Evolutionary conservation across 139 green algal species (phyloP), one percentile per base, ranked within the genome.

Genomic region (Micractinium sp.): DNA sequence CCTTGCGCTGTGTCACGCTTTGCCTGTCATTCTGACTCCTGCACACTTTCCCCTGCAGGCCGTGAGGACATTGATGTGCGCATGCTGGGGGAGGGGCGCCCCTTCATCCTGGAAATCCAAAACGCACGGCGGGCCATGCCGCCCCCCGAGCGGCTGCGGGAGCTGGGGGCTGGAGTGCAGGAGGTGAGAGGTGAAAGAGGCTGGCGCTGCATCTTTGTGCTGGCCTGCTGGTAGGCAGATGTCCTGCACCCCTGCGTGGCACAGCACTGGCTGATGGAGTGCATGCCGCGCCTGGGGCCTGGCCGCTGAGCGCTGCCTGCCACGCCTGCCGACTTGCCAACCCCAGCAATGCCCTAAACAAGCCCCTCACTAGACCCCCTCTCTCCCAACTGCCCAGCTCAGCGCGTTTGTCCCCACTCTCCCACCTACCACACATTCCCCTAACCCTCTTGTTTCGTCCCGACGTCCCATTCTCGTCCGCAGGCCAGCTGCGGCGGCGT

Each of bases 1-100:
- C 47, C 47, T 56, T 56, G 9, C 47, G 47, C 47, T 56, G 47
- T 12, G 2, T 71, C 63, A 71, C 63, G 20, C 63, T 71, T 25
- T 29, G 63, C 63, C 63, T 23, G 63, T 2, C 63, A 71, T 2
- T 9, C 47, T 56, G 47, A n/a, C 66, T 2, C 23, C 20, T 33
- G 67, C 5, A 66, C 60, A 31, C 16, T 29, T n/a, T 20, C 20
- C 33, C 19, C 83, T 85, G 91, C 95, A 82, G 97, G 97, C 7
- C 89, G 97, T 15, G 97, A 99, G 91, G 97, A 99, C 92, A 92
- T 96, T 16, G 96, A 99, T 85, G 97, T 98, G 63, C 94, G 96
- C 81, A 98, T 98, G 96, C 93, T 98, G 85, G 96, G 97, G 35
- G 82, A 81, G 0, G 97, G 97, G 0, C 91, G 97, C 25, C 97